Base-by-base conservation (phyloP, 177 flowering plant species). In the Vitis hybrid region DNA sequence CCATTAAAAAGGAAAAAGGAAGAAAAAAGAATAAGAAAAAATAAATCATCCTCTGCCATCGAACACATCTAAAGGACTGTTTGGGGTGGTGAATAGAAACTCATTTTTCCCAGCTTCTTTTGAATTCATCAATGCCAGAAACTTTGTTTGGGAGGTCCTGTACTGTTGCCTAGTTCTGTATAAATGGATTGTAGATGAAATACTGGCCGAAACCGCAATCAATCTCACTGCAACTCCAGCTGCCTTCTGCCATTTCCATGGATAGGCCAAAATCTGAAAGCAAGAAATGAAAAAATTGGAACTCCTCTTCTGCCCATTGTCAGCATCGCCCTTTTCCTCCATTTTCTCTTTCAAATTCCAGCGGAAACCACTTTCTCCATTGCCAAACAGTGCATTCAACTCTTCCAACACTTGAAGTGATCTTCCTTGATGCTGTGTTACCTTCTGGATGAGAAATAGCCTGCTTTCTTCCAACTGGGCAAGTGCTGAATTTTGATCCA, bases 391-490 rank as follows among this genome's bases (percentile, higher is more conserved):
- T 5, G 56, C 62, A 6, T 75, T 69, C 53, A 78, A 18, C 26
- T 78, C 72, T 56, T 56, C 50, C 56, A 74, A 50, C 52, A 62
- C 58, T 14, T 72, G 74, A n/a, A 66, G 16, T 50, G 50, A 26
- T 56, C 66, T 69, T 69, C 81, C 78, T 56, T 26, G 60, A 19
- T 74, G 67, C 19, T 56, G 14, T 18, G 45, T 51, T 14, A 63
- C 77, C 22, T 60, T 51, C 66, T 65, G 59, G 11, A 63, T 53
- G 55, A 79, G 72, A 14, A 11, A 5, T 14, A 48, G 14, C 66
- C 81, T 72, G 66, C 67, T 75, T 15, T 70, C 71, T 66, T 75
- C 78, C 67, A 72, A 45, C 5, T 55, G 64, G 2, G 56, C 19
- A 29, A 69, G 50, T 6, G 62, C 74, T 18, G 48, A 63, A 51